A percentile compares a stretch with the other conserved stretches of the same genome.
Conservation (phyloP, 2,329 filamentous ascomycete genomes). For the Ceratocystiopsis minuta region DNA sequence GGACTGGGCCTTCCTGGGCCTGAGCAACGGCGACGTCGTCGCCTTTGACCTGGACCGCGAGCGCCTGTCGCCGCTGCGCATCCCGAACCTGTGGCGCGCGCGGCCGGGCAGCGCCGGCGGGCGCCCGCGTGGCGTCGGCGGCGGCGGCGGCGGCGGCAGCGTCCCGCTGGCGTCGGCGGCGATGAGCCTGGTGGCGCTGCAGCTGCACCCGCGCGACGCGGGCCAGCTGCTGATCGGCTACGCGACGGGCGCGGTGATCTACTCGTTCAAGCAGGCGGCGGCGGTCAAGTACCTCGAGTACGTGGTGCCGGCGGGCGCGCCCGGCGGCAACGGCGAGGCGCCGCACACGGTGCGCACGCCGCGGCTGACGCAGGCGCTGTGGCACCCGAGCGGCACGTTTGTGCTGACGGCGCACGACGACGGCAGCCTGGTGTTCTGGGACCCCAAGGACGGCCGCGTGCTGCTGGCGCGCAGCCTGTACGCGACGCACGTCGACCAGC, state of each 20-base stretch:
- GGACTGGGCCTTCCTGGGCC: conserved; percentile 79
- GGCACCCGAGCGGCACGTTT: conserved; percentile 91
- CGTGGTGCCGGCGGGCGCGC: conserved; percentile 60
- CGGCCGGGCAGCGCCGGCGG: conserved; percentile 24
- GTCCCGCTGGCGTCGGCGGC: conserved; percentile 9
- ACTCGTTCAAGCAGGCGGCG: conserved; percentile 84
- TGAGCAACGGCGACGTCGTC: conserved; percentile 67
- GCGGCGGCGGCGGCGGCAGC: conserved; percentile 20
- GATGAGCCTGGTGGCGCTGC: conserved; percentile 51
- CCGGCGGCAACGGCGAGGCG: conserved; percentile 55
- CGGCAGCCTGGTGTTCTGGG: conserved; percentile 84
- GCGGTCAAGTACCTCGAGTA: conserved; percentile 70
- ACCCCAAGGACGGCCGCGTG: conserved; percentile 70
- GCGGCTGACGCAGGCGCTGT: conserved; percentile 63
- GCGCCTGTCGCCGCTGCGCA: conserved; percentile 52
- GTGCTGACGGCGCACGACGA: conserved; percentile 78
- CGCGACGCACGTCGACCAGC: conserved; percentile 54
- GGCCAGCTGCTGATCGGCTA: conserved; percentile 88
- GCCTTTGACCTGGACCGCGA: conserved; percentile 88
- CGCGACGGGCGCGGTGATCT: conserved; percentile 68
- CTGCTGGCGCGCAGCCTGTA: conserved; percentile 69
- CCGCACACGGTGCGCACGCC: conserved; percentile 49
- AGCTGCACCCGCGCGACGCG: conserved; percentile 81
- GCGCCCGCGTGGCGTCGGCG: no score
- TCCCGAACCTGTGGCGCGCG: conserved; percentile 76